These are phyloP conservation scores for Dioscorea zingiberensis DNA, from an alignment of 106 monocot species.

Conservation along the genomic window DNA sequence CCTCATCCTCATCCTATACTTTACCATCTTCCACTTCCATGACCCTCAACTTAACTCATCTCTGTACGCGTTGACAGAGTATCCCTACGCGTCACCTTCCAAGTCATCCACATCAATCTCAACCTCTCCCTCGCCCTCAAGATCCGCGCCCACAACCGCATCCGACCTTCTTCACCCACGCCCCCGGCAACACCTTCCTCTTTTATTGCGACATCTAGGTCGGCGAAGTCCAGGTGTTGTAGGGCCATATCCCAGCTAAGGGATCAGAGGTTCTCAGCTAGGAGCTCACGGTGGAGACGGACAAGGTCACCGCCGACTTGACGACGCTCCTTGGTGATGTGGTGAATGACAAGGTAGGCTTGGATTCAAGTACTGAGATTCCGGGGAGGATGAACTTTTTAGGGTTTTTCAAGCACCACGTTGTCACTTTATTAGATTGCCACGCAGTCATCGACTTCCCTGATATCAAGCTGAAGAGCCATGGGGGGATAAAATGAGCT, in stretches of 20 bases:
- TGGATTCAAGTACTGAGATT: conserved; percentile 2
- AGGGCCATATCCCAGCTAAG: conserved; percentile 4
- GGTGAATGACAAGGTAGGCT: neutral
- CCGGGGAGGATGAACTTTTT: conserved; percentile 4
- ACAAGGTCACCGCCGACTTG: neutral
- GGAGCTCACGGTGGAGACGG: conserved; percentile 4
- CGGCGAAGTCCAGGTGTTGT: neutral
- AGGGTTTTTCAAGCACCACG: conserved; percentile 13
- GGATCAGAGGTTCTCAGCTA: neutral
- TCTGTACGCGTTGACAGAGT: conserved; percentile 7
- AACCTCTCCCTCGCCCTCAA: conserved; percentile 10
- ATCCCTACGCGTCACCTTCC: conserved; percentile 6
- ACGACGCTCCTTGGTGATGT: neutral
- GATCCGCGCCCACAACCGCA: conserved; percentile 13
- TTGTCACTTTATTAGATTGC: conserved; percentile 1
- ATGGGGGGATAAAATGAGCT: too few relatives aligned
- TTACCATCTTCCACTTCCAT: conserved; percentile 4
- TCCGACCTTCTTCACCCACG: conserved; percentile 9
- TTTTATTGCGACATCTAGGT: conserved; percentile 3
- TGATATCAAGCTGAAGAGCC: neutral
- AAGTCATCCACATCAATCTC: neutral
- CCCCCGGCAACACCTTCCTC: neutral
- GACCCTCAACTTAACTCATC: neutral
- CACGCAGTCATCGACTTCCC: conserved; percentile 15
- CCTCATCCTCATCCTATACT: conserved; percentile 2